These are phyloP conservation scores for Solanum medicagineum DNA, from an alignment of 257 asterid genomes.

Conservation along the genomic window DNA sequence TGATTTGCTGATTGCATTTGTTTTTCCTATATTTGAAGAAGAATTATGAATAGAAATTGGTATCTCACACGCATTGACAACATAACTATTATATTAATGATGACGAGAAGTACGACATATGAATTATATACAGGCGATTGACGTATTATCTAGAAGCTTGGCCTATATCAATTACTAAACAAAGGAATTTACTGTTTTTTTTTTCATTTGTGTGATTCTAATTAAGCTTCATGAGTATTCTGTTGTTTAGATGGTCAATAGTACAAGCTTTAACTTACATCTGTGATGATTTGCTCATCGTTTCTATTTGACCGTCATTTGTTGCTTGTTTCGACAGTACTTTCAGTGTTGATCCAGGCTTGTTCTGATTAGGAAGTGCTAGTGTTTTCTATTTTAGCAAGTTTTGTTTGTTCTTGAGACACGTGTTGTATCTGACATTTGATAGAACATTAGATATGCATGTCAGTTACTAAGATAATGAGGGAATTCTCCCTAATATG, in stretches of 20 bases:
- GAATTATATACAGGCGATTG: background rate
- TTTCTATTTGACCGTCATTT: background rate
- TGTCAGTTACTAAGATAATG: background rate
- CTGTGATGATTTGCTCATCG: background rate
- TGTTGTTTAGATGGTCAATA: background rate
- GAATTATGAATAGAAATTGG: background rate
- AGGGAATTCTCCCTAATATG: background rate
- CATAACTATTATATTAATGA: background rate
- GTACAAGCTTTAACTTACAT: background rate
- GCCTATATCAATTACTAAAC: background rate
- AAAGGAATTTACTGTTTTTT: background rate
- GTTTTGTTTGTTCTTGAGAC: background rate
- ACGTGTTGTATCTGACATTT: background rate
- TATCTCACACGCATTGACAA: background rate
- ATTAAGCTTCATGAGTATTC: background rate
- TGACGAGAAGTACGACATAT: background rate
- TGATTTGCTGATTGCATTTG: background rate
- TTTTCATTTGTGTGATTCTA: background rate
- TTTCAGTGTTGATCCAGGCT: background rate
- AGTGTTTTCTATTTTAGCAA: background rate
- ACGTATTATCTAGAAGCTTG: background rate
- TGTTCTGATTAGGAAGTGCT: background rate
- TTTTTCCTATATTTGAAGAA: background rate
- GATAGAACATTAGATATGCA: background rate
- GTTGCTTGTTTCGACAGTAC: background rate